A percentile compares a stretch with the other conserved stretches of the same genome.
Conservation (phyloP, 371 early-diverging fungal species). For the Cokeromyces recurvatus region DNA sequence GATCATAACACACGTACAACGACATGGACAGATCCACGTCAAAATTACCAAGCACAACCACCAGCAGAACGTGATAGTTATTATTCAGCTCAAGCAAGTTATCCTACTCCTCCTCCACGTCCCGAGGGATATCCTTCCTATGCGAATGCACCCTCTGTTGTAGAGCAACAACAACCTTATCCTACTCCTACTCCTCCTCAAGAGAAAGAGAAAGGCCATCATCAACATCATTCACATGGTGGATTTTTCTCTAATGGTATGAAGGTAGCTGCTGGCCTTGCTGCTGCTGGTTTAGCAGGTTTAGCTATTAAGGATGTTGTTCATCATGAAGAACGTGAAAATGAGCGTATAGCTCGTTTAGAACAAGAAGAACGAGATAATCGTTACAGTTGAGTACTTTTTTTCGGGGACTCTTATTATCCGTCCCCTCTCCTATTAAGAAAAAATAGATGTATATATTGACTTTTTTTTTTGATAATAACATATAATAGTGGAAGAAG, state of each 20-base stretch:
- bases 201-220: neutral
- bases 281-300: slow-evolving; percentile 35
- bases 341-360: slow-evolving; percentile 22
- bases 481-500: no score
- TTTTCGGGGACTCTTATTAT: no score
- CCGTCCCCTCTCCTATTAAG: no score
- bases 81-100: neutral
- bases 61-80: neutral
- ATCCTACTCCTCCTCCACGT: slow-evolving; percentile 9
- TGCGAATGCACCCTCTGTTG: slow-evolving; percentile 3
- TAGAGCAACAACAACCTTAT: neutral
- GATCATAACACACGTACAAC: slow-evolving; percentile 52
- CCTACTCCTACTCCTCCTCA: neutral
- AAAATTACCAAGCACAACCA: slow-evolving; percentile 5
- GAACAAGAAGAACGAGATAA: slow-evolving; percentile 24
- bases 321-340: slow-evolving; percentile 36
- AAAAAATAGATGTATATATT: no score
- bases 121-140: neutral
- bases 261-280: slow-evolving; percentile 39
- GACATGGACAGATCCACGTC: slow-evolving; percentile 60
- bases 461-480: no score
- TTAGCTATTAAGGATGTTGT: slow-evolving; percentile 37
- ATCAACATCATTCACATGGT: slow-evolving; percentile 8
- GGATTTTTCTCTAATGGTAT: slow-evolving; percentile 40
- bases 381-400: slow-evolving; percentile 4